Evolutionary conservation across 2,329 filamentous ascomycete genomes (phyloP), one percentile per base, ranked within the genome.

Genomic region (Fusarium torreyae): DNA sequence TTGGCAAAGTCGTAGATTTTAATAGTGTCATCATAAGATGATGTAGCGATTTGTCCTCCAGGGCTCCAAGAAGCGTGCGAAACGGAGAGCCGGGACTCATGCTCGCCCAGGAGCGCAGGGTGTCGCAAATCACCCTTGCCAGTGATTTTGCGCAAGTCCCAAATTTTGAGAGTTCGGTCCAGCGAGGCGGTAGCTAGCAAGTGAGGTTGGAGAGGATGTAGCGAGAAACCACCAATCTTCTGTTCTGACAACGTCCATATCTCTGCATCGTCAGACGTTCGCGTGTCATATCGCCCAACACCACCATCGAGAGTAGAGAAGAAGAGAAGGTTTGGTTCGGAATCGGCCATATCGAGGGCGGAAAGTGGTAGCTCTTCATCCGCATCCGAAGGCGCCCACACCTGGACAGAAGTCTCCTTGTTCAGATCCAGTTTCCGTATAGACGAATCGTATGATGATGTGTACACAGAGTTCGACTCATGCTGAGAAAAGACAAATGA

Each of bases 221-320:
- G 80, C 0, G 91, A 92, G 79, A 98, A 98, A 1, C 96, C 96
- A 18, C 96, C 96, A 55, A 99, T 98, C 76, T 99, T 99, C 78
- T 97, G 94, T 54, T 97, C 94, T 0, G 91, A 92, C 0, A 98
- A 83, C 10, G 88, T 85, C 87, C 93, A 97, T 2, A 92, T 82
- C 17, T 94, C 88, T 4, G 88, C 84, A 8, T 81, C 81, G 0
- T 85, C 79, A 0, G 84, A 81, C 0, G 87, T 85, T 9, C 95
- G 89, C 56, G 91, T 85, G 75, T 99, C 96, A 75, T 96, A 90
- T 1, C 92, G 89, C 0, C 94, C 94, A 28, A 98, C 90, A 1
- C 84, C 85, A 3, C 96, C 96, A 34, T 92, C 87, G 0, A 99
- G 83, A 0, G 95, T 98, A 0, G 94, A 95, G 80, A 98, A 98